These are phyloP conservation scores for Emmonsia crescens DNA, from an alignment of 2,329 filamentous ascomycete species.

Conservation along the genomic window DNA sequence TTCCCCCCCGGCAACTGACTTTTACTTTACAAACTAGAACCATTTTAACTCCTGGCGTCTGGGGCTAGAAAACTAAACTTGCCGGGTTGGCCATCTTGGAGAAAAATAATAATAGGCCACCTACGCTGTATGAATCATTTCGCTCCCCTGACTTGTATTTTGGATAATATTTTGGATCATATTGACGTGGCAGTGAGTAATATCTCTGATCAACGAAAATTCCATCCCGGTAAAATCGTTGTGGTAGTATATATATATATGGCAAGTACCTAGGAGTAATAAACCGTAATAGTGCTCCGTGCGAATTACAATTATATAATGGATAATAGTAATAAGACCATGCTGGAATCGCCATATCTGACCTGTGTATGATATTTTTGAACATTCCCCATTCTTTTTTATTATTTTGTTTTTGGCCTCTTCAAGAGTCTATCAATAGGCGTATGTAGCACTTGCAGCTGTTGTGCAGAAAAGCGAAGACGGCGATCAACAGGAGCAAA, in stretches of 20 bases:
- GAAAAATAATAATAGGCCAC: neutral
- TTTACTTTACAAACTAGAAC: neutral
- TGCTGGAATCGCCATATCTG: neutral
- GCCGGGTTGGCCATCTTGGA: neutral
- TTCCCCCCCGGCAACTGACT: neutral
- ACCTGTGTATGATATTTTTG: neutral
- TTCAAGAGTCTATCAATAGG: neutral
- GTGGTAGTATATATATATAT: neutral
- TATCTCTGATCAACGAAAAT: neutral
- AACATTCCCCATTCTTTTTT: neutral
- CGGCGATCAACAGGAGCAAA: conserved; percentile 4
- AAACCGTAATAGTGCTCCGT: neutral
- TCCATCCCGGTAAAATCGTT: neutral
- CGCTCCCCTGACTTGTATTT: neutral
- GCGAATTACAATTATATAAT: neutral
- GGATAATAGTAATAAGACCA: neutral
- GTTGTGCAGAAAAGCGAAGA: neutral
- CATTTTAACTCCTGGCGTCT: no score
- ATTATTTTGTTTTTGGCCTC: neutral
- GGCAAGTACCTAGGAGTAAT: neutral
- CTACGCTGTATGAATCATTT: neutral
- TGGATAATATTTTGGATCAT: neutral
- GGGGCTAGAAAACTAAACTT: neutral
- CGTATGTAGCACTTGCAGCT: conserved; percentile 1
- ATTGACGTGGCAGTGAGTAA: conserved; percentile 1